Conservation (phyloP, 225 moss, liverwort and hornwort species). For the Thuidium tamariscinum region DNA sequence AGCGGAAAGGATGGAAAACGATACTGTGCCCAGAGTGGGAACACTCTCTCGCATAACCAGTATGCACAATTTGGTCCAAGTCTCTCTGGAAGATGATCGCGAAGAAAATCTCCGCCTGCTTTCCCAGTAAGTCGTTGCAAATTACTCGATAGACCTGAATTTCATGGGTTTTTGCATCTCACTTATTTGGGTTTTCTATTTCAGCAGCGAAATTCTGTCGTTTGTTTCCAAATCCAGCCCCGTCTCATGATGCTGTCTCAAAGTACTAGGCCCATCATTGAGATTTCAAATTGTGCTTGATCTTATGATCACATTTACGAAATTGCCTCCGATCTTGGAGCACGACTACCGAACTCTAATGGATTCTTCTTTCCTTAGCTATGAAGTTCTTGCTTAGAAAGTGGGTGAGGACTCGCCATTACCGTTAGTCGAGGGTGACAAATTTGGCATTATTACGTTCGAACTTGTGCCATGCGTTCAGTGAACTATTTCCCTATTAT, state of each 20-base stretch:
- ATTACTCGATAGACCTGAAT: not conserved
- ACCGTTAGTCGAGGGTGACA: not conserved
- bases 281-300: not conserved
- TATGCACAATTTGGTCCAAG: slow-evolving; percentile 40
- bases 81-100: slow-evolving; percentile 26
- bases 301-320: not conserved
- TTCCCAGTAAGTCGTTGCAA: slow-evolving; percentile 24
- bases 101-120: slow-evolving; percentile 47
- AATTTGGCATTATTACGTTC: not conserved
- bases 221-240: not conserved
- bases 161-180: not conserved
- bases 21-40: not conserved
- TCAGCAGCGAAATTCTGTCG: not conserved
- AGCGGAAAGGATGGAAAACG: not conserved
- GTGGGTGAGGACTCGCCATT: not conserved
- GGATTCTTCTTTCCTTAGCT: not conserved
- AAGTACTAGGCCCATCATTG: too few species aligned
- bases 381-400: not conserved
- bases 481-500: not conserved
- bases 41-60: slow-evolving; percentile 19
- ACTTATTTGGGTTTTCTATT: not conserved
- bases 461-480: not conserved
- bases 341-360: not conserved
- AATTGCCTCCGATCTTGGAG: not conserved
- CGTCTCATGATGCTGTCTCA: not conserved